Base-by-base conservation (phyloP, 176 grass and related monocot genomes). In the Aegilops umbellulata region DNA sequence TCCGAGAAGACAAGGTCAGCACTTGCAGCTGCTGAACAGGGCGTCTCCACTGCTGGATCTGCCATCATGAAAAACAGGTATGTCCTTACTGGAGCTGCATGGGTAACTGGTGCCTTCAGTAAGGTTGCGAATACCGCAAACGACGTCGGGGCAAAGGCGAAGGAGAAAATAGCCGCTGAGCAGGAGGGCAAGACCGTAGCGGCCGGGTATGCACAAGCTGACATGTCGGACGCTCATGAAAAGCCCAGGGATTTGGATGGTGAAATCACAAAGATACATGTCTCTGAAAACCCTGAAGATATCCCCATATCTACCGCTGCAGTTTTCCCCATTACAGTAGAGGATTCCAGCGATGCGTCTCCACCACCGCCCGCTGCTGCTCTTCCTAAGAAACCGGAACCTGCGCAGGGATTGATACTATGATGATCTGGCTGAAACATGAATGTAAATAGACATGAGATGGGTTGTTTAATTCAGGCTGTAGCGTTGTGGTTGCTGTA, bases 41-140 rank as follows among this genome's bases (percentile, higher is more conserved):
- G 86, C 27, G 89, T 97, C 58, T 90, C 79, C 7, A 97, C 84
- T 81, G 95, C 95, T 23, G 93, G 95, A 76, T 95, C 95, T 32
- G 91, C 93, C 49, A 88, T 98, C 36, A 95, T 95, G 91, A 95
- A 92, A 57, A 98, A 94, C 79, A 94, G 89, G 58, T 98, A 93
- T 81, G 84, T 76, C 62, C 90, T 95, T 62, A 95, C 90, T 6
- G 92, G 96, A 36, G 92, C 96, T 58, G 91, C 96, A 82, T 98
- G 93, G 93, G 96, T 95, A 66, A 78, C 96, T 7, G 86, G 90
- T 51, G 93, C 93, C 60, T 98, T 98, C 82, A 90, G 69, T 72
- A 98, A 92, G 77, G 90, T 85, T 19, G 74, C 82, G 3, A 82
- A 46, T 85, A 57, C 90, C 0, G 64, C 90, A 15, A 91, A 76